Evolutionary conservation across 345 rosid species (phyloP).

Genomic region (Anastatica hierochuntica): DNA sequence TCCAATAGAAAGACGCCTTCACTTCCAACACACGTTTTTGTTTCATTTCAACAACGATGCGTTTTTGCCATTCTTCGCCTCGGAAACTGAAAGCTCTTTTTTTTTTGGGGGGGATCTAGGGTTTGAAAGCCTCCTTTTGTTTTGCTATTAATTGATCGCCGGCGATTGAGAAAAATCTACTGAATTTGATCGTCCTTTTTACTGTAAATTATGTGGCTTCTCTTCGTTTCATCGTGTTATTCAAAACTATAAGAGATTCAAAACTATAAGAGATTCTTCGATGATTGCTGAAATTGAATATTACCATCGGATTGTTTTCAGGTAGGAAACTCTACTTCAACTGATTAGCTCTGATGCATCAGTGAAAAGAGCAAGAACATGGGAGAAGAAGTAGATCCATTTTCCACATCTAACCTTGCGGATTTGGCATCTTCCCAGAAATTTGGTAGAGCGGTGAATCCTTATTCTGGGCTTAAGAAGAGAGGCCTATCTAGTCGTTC

Average conservation of each 20-base stretch:
- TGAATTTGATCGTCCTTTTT: background rate
- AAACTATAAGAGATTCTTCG: no score
- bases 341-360: background rate
- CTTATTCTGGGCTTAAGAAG: slow-evolving; percentile 52
- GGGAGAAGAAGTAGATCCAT: slow-evolving; percentile 40
- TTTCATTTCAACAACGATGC: background rate
- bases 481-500: slow-evolving; percentile 88
- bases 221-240: background rate
- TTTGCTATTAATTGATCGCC: no score
- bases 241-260: no score
- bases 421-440: slow-evolving; percentile 31
- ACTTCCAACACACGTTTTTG: background rate
- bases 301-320: background rate
- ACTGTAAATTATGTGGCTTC: no score
- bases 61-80: no score
- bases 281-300: no score
- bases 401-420: slow-evolving; percentile 16
- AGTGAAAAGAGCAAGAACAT: slow-evolving; percentile 24
- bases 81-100: background rate
- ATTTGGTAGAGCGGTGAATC: slow-evolving; percentile 30
- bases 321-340: slow-evolving; percentile 1
- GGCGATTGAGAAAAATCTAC: no score
- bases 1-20: slow-evolving; percentile 8
- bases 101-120: background rate
- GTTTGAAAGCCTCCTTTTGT: no score